A percentile compares a stretch with the other conserved stretches of the same genome.
These are phyloP conservation scores for Beauveria varroae DNA, from an alignment of 2,329 filamentous ascomycete genomes.

Conservation along the genomic window DNA sequence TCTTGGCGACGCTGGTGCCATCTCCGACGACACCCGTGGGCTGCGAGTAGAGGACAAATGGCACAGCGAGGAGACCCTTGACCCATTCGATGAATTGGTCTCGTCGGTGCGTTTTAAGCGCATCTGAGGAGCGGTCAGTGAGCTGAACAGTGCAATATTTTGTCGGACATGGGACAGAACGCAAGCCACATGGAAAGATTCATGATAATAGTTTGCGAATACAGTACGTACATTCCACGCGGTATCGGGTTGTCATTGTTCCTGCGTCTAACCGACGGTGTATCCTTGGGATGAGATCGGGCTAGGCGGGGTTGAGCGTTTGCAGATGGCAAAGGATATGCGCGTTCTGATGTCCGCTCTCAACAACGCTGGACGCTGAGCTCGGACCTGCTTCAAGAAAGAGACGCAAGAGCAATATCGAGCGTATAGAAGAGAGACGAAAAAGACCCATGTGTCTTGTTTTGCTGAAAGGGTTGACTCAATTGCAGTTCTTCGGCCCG, in stretches of 20 bases:
- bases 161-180: no score
- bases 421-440: neutral
- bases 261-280: neutral
- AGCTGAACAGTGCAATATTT: neutral
- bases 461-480: neutral
- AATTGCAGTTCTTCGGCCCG: constrained; percentile 2
- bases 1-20: constrained; percentile 56
- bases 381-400: no score
- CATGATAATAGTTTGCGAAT: neutral
- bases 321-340: neutral
- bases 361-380: neutral
- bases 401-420: neutral
- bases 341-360: neutral
- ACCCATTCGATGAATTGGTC: constrained; percentile 97
- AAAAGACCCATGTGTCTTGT: neutral
- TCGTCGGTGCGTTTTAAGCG: constrained; percentile 74
- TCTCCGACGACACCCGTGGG: constrained; percentile 79
- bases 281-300: neutral
- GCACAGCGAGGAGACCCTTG: constrained; percentile 87
- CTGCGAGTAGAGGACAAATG: constrained; percentile 93
- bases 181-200: neutral
- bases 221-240: constrained; percentile 61
- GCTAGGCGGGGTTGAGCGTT: constrained; percentile 5
- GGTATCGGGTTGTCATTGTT: constrained; percentile 55
- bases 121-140: constrained; percentile 35